Conservation (phyloP, 2,329 filamentous ascomycete species). For the Colletotrichum sp. region DNA sequence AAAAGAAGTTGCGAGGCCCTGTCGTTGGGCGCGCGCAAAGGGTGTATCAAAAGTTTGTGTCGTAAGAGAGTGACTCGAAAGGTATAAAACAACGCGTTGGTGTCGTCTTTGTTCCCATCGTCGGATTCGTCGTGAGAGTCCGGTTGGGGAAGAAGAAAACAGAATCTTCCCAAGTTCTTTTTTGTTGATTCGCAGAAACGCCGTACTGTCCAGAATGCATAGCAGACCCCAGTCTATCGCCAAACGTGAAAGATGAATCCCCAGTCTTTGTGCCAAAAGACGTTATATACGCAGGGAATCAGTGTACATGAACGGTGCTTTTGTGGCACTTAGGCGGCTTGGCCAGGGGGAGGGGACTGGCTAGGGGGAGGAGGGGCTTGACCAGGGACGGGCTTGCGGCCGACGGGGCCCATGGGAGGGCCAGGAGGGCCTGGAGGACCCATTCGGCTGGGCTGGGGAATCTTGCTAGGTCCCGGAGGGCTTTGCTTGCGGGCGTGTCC, state of each 20-base stretch:
- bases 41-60: constrained; percentile 25
- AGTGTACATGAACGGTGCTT: background rate
- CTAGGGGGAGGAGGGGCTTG: background rate
- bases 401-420: constrained; percentile 45
- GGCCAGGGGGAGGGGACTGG: constrained; percentile 39
- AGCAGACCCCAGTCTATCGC: constrained; percentile 18
- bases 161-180: background rate
- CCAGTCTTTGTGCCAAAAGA: constrained; percentile 12
- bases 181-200: constrained; percentile 22
- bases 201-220: constrained; percentile 23
- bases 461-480: constrained; percentile 50
- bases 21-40: constrained; percentile 3
- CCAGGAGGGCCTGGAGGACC: constrained; percentile 24
- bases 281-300: constrained; percentile 15
- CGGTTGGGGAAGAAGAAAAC: background rate
- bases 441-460: constrained; percentile 45
- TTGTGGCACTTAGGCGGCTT: constrained; percentile 3
- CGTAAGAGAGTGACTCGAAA: constrained; percentile 24
- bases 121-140: constrained; percentile 15
- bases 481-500: constrained; percentile 44
- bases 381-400: constrained; percentile 62
- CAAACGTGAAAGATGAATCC: constrained; percentile 22
- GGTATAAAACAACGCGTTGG: constrained; percentile 13
- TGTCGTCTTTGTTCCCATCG: constrained; percentile 5
- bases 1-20: constrained; percentile 13